Evolutionary conservation across 768 basidiomycete genomes (phyloP).

Genomic region (Phaeotremella fagi): DNA sequence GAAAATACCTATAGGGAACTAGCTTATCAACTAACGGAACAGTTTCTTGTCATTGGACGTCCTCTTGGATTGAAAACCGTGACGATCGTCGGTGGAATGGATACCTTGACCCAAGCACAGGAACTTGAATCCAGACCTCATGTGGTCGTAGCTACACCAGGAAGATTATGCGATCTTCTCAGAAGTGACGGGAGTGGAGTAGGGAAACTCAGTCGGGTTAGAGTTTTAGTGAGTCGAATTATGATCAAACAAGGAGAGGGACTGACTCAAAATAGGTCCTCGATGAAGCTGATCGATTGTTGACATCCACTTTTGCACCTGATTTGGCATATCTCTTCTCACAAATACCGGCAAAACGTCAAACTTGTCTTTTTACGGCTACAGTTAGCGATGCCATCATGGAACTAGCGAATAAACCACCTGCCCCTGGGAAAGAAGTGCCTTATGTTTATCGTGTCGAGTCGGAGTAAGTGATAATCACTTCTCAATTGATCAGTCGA

Average conservation of each 20-base stretch:
- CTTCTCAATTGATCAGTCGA: background rate
- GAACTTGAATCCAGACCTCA: constrained; percentile 83
- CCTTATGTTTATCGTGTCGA: constrained; percentile 80
- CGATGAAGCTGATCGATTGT: constrained; percentile 91
- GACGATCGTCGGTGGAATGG: constrained; percentile 96
- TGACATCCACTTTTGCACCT: constrained; percentile 81
- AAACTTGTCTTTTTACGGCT: constrained; percentile 95
- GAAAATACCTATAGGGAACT: constrained; percentile 63
- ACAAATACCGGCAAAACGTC: constrained; percentile 74
- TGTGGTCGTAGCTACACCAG: constrained; percentile 91
- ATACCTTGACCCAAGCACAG: constrained; percentile 89
- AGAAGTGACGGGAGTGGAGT: constrained; percentile 58
- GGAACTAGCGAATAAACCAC: constrained; percentile 63
- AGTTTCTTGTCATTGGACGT: constrained; percentile 84
- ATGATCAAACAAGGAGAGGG: too few species aligned
- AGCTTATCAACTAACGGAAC: constrained; percentile 94
- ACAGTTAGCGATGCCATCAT: constrained; percentile 86
- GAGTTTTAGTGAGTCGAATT: constrained; percentile 73
- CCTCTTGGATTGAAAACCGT: constrained; percentile 75
- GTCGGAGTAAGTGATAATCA: constrained; percentile 57
- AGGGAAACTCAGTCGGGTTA: constrained; percentile 78
- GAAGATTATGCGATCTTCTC: constrained; percentile 85
- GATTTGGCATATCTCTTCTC: constrained; percentile 75
- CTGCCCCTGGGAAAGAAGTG: constrained; percentile 73
- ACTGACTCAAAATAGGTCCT: constrained; percentile 63